phyloP scores from a whole-genome alignment of 1,284 basidiomycete species.

The Tilletiopsis washingtonensis region DNA sequence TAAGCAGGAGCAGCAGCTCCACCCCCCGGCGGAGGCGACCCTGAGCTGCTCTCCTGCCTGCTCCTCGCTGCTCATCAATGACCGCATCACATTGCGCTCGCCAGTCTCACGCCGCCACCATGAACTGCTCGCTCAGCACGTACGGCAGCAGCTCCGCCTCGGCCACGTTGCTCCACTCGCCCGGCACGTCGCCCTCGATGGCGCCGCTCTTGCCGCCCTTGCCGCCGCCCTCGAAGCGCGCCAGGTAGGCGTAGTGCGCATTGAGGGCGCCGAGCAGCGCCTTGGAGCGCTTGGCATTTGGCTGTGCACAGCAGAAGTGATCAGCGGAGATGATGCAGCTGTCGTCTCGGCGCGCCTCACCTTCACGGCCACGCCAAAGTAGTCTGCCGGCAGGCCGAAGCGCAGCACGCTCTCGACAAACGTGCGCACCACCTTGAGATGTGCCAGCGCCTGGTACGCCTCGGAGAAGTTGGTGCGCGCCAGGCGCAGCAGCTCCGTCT shows the following conservation, averaged over 20 bases:
- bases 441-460: constrained; percentile 85
- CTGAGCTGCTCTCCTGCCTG: too few species aligned
- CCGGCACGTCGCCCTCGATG: constrained; percentile 28
- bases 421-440: constrained; percentile 81
- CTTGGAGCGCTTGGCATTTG: constrained; percentile 69
- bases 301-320: constrained; percentile 52
- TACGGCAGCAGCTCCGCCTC: constrained; percentile 44
- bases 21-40: too few species aligned
- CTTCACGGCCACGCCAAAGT: constrained; percentile 72
- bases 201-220: constrained; percentile 3
- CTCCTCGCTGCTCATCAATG: too few species aligned
- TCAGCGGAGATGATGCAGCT: background rate
- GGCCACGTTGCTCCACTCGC: constrained; percentile 39
- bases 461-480: constrained; percentile 95
- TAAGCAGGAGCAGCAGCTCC: too few species aligned
- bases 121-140: constrained; percentile 39
- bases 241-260: constrained; percentile 71
- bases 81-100: too few species aligned
- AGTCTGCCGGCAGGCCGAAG: constrained; percentile 90
- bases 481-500: constrained; percentile 89
- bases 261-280: constrained; percentile 69
- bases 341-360: constrained; percentile 48
- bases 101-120: too few species aligned
- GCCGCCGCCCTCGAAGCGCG: constrained; percentile 48
- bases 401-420: constrained; percentile 93